These are phyloP conservation scores for Leucosporidium yakuticum DNA, from an alignment of 768 basidiomycete genomes.

Conservation along the genomic window DNA sequence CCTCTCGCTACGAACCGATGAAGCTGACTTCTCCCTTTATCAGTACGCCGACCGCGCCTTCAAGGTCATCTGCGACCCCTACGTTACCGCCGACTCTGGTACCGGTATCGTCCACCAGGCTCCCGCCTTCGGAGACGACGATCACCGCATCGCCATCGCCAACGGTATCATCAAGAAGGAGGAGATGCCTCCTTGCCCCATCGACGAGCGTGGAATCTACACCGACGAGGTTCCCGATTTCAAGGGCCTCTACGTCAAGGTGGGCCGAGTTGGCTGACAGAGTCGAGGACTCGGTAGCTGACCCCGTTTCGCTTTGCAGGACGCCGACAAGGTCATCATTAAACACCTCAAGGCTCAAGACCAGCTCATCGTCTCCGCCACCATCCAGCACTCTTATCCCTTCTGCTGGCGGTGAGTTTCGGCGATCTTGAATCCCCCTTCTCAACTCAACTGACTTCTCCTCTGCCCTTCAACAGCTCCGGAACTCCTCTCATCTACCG, in stretches of 20 bases:
- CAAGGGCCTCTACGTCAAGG: conserved; percentile 82
- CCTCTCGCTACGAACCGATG: conserved; percentile 8
- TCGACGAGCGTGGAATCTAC: conserved; percentile 83
- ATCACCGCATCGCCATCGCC: conserved; percentile 84
- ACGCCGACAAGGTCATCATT: conserved; percentile 90
- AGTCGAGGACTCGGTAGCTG: conserved; percentile 7
- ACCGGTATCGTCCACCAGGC: conserved; percentile 99
- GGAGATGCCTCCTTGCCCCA: conserved; percentile 92
- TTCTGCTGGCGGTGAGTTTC: conserved; percentile 54
- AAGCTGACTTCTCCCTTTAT: not conserved
- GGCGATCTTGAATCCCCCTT: conserved; percentile 11
- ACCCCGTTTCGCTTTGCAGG: conserved; percentile 47
- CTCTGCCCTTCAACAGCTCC: conserved; percentile 53
- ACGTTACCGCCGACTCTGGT: conserved; percentile 87
- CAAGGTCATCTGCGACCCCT: conserved; percentile 78
- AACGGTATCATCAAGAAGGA: conserved; percentile 76
- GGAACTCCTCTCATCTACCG: conserved; percentile 92
- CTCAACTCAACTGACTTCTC: not conserved
- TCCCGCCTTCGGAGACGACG: conserved; percentile 96
- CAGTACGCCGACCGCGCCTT: conserved; percentile 90
- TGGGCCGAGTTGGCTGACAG: conserved; percentile 38
- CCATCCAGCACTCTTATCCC: conserved; percentile 84
- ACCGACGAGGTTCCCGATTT: conserved; percentile 87
- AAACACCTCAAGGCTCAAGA: conserved; percentile 87
- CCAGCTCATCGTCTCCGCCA: conserved; percentile 78